A percentile compares a stretch with the other conserved stretches of the same genome.
Evolutionary conservation across 2,329 filamentous ascomycete genomes (phyloP).

Genomic region (Emmonsiellopsis sp.): DNA sequence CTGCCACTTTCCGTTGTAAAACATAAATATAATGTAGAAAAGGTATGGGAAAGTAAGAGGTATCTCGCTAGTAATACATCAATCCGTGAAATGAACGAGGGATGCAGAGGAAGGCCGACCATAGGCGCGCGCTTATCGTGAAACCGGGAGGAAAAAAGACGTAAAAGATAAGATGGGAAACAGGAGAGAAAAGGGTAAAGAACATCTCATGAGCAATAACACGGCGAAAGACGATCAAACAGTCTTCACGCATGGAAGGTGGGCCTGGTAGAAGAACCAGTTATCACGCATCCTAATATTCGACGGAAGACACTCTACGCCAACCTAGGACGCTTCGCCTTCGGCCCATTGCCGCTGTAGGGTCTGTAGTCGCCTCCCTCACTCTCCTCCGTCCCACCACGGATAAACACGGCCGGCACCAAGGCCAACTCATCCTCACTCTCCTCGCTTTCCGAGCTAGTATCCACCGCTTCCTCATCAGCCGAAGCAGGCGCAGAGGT

Average conservation of each 20-base stretch:
- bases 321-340: slow-evolving; percentile 15
- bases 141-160: background rate
- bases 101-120: background rate
- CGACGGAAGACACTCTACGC: slow-evolving; percentile 1
- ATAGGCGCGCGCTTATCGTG: background rate
- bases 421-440: slow-evolving; percentile 9
- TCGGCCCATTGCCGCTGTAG: slow-evolving; percentile 2
- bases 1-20: too few species aligned
- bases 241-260: background rate
- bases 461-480: slow-evolving; percentile 7
- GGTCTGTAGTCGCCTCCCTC: slow-evolving; percentile 20
- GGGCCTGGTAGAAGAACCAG: too few species aligned
- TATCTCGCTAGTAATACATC: background rate
- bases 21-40: background rate
- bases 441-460: slow-evolving; percentile 5
- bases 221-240: background rate
- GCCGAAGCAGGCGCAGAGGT: slow-evolving; percentile 5
- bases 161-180: background rate
- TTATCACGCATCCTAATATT: background rate
- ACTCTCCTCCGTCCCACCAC: slow-evolving; percentile 21
- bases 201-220: too few species aligned
- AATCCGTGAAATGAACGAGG: background rate
- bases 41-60: background rate
- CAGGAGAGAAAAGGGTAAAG: background rate
- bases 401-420: slow-evolving; percentile 11